phyloP scores from a whole-genome alignment of 257 asterid genomes.

The Solanum appendiculatum region DNA sequence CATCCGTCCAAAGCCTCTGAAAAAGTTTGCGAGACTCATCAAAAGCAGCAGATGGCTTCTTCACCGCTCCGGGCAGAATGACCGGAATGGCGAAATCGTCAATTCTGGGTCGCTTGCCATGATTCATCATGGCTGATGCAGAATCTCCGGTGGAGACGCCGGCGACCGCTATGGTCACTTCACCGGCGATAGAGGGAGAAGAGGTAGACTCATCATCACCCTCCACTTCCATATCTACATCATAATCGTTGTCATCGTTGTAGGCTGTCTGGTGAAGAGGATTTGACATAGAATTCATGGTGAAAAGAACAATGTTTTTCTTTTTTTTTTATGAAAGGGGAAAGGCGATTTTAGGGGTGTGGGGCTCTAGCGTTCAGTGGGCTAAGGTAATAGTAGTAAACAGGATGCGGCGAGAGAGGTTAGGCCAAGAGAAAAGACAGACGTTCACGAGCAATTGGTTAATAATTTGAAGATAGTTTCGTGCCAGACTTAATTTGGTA shows the following conservation, averaged over 20 bases:
- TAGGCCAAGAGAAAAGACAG: not conserved
- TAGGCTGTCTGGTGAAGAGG: constrained; percentile 3
- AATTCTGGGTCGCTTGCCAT: not conserved
- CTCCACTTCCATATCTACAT: constrained; percentile 36
- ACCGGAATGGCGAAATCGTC: constrained; percentile 11
- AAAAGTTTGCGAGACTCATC: constrained; percentile 81
- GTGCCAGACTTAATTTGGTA: not conserved
- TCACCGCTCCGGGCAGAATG: constrained; percentile 16
- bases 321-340: not conserved
- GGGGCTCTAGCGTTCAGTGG: not conserved
- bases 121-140: not conserved
- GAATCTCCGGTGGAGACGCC: constrained; percentile 1
- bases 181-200: constrained; percentile 35
- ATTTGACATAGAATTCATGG: constrained; percentile 14
- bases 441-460: not conserved
- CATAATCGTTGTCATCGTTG: constrained; percentile 24
- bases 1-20: constrained; percentile 94
- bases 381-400: not conserved
- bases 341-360: not conserved
- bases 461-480: not conserved
- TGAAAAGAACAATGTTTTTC: not conserved
- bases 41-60: constrained; percentile 40
- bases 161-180: constrained; percentile 57
- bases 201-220: constrained; percentile 67
- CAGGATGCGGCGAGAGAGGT: not conserved